Evolutionary conservation across 176 grass and related monocot genomes (phyloP).

Genomic region (Thinopyrum elongatum): DNA sequence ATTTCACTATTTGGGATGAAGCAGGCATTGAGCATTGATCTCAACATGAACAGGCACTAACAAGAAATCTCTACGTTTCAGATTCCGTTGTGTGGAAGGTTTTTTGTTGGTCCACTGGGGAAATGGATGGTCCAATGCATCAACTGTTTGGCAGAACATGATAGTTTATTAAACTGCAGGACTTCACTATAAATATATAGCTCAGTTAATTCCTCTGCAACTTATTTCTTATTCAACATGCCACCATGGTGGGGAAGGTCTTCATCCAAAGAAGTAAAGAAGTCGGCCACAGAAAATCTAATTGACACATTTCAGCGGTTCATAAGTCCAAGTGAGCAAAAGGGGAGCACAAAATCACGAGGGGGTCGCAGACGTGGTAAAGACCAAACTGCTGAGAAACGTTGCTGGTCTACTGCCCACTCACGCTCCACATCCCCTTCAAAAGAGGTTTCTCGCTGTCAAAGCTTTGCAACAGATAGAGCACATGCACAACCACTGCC

Average conservation of each 20-base stretch:
- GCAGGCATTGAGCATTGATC: background rate
- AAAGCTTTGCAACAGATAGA: constrained; percentile 89
- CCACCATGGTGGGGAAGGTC: constrained; percentile 95
- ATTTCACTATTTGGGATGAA: constrained; percentile 34
- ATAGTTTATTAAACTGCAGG: constrained; percentile 22
- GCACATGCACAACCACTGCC: constrained; percentile 80
- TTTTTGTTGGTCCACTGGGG: constrained; percentile 11
- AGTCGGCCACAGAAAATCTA: constrained; percentile 85
- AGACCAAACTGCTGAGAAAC: constrained; percentile 62
- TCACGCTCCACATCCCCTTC: constrained; percentile 91
- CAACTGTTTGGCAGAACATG: constrained; percentile 25
- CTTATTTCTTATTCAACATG: constrained; percentile 57
- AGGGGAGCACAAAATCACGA: constrained; percentile 64
- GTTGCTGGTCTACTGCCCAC: constrained; percentile 79
- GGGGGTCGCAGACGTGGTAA: constrained; percentile 46
- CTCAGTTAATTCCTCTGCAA: constrained; percentile 28
- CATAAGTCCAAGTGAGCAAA: constrained; percentile 82
- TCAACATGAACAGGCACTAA: background rate
- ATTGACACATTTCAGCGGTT: constrained; percentile 88
- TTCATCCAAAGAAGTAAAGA: constrained; percentile 92
- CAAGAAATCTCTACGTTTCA: background rate
- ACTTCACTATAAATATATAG: constrained; percentile 22
- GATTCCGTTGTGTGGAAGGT: constrained; percentile 7
- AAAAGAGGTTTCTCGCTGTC: constrained; percentile 86
- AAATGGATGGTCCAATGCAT: background rate